Conservation (phyloP, 352 stramenopile genomes). For the Elongisporangium undulatum region DNA sequence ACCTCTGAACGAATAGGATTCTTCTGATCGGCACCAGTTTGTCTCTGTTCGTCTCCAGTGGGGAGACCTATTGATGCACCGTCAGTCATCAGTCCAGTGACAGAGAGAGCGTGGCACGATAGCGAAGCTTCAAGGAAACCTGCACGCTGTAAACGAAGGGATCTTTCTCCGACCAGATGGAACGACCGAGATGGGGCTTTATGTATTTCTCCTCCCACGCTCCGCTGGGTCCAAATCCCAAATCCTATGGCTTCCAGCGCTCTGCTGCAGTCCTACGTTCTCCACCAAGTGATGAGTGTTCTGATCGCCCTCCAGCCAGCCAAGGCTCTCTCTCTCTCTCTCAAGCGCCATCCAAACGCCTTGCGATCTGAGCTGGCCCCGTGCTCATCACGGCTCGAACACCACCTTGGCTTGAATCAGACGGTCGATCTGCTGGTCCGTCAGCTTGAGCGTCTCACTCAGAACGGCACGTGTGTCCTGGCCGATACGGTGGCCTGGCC, state of each 20-base stretch:
- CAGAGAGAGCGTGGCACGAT: neutral
- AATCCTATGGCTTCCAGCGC: neutral
- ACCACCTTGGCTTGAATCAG: conserved; percentile 56
- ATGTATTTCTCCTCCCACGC: neutral
- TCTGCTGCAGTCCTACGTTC: neutral
- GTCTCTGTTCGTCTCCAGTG: neutral
- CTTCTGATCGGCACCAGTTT: neutral
- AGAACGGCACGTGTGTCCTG: conserved; percentile 70
- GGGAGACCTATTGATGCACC: neutral
- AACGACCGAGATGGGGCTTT: neutral
- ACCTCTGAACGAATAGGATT: no score
- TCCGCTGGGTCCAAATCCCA: neutral
- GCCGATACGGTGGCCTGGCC: conserved; percentile 60
- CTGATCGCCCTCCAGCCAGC: neutral
- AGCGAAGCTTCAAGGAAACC: neutral
- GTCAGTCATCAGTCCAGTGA: neutral
- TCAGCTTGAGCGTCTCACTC: conserved; percentile 41
- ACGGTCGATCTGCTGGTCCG: conserved; percentile 44
- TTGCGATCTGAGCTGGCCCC: no score
- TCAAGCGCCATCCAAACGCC: neutral
- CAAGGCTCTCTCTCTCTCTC: no score
- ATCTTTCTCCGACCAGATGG: neutral
- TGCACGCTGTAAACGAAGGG: neutral
- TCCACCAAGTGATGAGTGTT: neutral
- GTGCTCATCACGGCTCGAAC: conserved; percentile 38